phyloP scores from a whole-genome alignment of 202 grass and related monocot genomes.

The Saccharum hybrid region DNA sequence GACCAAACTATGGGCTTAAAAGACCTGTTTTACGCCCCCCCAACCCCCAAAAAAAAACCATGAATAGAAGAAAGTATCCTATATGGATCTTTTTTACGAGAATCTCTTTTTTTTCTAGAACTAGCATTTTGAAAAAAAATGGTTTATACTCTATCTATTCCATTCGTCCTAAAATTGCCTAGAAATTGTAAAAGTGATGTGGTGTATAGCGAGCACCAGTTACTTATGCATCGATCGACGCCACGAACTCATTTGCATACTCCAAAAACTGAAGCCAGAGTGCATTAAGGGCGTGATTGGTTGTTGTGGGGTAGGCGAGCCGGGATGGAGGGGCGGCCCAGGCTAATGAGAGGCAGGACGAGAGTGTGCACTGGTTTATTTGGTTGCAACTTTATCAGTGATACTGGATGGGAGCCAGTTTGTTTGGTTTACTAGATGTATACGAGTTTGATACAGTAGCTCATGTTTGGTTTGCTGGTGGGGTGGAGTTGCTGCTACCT shows the following conservation, averaged over 20 bases:
- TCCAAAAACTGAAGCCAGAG: background rate
- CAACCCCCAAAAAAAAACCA: background rate
- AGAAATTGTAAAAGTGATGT: background rate
- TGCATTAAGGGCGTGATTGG: too few relatives aligned
- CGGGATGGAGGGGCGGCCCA: too few relatives aligned
- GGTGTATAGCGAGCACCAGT: too few relatives aligned
- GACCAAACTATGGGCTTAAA: background rate
- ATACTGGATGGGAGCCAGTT: too few relatives aligned
- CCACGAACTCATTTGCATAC: background rate
- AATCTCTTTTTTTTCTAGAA: background rate
- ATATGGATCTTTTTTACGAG: background rate
- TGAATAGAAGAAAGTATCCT: background rate
- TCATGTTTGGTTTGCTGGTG: too few relatives aligned
- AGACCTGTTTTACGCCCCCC: background rate
- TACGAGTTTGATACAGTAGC: too few relatives aligned
- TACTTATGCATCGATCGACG: background rate
- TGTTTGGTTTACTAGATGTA: too few relatives aligned
- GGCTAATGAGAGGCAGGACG: too few relatives aligned
- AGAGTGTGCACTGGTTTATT: too few relatives aligned
- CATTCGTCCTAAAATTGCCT: background rate
- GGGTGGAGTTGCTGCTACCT: too few relatives aligned
- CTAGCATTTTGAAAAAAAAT: background rate
- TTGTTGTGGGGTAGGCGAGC: too few relatives aligned
- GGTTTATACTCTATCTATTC: background rate
- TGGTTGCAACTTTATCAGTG: too few relatives aligned